Evolutionary conservation across 2,329 filamentous ascomycete genomes (phyloP), one percentile per base, ranked within the genome.

Genomic region (Achaetomium macrosporum): DNA sequence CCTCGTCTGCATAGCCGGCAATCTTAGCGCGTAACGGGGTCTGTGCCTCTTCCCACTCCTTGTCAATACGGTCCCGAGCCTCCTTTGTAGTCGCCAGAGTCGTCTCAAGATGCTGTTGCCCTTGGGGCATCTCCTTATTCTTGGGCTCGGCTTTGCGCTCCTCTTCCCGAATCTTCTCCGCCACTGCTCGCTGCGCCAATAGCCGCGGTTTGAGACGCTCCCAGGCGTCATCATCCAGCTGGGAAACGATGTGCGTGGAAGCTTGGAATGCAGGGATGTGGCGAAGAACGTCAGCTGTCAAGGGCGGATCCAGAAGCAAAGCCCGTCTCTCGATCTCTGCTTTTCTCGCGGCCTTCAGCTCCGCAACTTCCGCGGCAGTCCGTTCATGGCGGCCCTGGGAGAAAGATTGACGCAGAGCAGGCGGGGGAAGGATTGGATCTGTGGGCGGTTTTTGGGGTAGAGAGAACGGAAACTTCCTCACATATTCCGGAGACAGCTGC

Each of bases 231-330:
- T 90, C 85, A 58, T 81, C 83, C 61, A 92, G 72, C 17, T 84
- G 83, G 20, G 79, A 76, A 10, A 80, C 79, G 36, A 89, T 85
- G 57, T 88, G 81, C 42, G 87, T 77, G 30, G 88, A 84, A 36
- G 85, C 85, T 63, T 85, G 81, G 66, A 90, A 92, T 1, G 86
- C 83, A 43, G 86, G 78, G 68, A 90, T 87, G 63, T 85, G 83
- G 51, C 77, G 77, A 53, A 91, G 73, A 40, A 87, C 74, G 58
- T 75, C 76, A 37, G 82, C 70, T 45, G 73, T 70, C 52, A 92
- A 71, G 1, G 87, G 84, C 25, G 87, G 87, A 31, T 83, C 69
- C 45, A 92, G 75, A 44, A 78, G 73, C 66, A 79, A 70, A 63
- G 85, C 88, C 29, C 86, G 80, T 47, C 78, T 77, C 66, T 90